Percentiles rank a stretch among this genome's conserved stretches.
These are phyloP conservation scores for Oryza glaberrima DNA, from an alignment of 176 grass and related monocot genomes.

Conservation along the genomic window DNA sequence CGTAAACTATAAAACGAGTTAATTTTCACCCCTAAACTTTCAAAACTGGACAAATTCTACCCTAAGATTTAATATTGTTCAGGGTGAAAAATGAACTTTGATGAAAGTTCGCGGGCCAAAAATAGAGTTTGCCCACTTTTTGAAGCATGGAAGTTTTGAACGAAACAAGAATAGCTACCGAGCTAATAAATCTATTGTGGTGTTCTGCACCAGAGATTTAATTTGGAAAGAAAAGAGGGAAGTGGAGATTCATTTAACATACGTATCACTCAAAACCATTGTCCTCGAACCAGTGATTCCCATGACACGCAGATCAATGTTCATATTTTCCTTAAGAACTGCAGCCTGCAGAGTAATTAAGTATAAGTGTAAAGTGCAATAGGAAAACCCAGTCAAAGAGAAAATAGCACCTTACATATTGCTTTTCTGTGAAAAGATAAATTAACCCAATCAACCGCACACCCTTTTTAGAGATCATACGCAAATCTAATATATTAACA, in stretches of 20 bases:
- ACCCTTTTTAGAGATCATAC: not conserved
- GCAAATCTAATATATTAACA: not conserved
- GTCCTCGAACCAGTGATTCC: conserved; percentile 72
- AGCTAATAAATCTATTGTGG: conserved; percentile 10
- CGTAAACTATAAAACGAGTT: no score
- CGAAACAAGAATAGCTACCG: not conserved
- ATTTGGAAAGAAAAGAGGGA: not conserved
- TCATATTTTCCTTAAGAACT: conserved; percentile 78
- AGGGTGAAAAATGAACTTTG: no score
- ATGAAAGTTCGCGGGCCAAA: no score
- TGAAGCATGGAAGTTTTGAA: not conserved
- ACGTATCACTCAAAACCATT: conserved; percentile 84
- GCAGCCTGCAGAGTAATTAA: conserved; percentile 56
- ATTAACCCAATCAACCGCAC: not conserved
- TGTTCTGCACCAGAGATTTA: not conserved
- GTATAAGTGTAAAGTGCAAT: not conserved
- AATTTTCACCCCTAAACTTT: no score
- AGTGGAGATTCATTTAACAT: conserved; percentile 38
- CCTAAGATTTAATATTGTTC: no score
- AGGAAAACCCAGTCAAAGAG: not conserved
- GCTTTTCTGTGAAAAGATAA: not conserved
- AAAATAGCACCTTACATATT: not conserved
- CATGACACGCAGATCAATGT: conserved; percentile 88
- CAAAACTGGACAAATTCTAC: no score
- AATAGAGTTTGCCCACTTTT: no score